Conservation (phyloP, 768 basidiomycete species). For the Jaapia argillacea region DNA sequence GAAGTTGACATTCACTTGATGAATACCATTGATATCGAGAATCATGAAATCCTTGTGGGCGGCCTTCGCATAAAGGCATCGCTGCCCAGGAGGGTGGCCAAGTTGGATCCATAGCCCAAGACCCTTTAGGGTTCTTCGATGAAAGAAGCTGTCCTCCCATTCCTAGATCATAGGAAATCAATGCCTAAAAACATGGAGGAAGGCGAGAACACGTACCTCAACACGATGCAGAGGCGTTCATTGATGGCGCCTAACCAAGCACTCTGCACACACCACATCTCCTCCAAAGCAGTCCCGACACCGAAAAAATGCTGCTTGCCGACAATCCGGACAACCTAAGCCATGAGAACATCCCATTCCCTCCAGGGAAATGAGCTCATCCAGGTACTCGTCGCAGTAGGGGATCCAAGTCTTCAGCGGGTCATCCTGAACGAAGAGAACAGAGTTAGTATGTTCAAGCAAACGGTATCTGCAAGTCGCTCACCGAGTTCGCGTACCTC, state of each 20-base stretch:
- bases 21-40: slow-evolving; percentile 16
- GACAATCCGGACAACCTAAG: too few species aligned
- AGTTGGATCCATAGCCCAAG: slow-evolving; percentile 16
- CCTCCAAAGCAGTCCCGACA: not conserved
- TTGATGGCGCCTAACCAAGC: not conserved
- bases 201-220: slow-evolving; percentile 1
- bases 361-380: not conserved
- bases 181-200: not conserved
- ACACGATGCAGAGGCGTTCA: not conserved
- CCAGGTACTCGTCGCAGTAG: not conserved
- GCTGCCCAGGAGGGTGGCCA: slow-evolving; percentile 10
- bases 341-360: not conserved
- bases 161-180: slow-evolving; percentile 2
- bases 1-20: slow-evolving; percentile 12
- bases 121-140: slow-evolving; percentile 4
- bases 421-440: too few species aligned
- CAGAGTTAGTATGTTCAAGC: too few species aligned
- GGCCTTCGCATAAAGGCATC: slow-evolving; percentile 5
- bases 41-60: slow-evolving; percentile 9
- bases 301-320: too few species aligned
- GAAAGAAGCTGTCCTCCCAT: slow-evolving; percentile 10
- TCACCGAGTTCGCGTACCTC: too few species aligned
- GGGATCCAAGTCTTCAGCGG: slow-evolving; percentile 1
- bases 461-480: too few species aligned
- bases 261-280: not conserved